A percentile compares a stretch with the other conserved stretches of the same genome.
These are phyloP conservation scores for Candida succiphila DNA, from an alignment of 805 yeast species.

Conservation along the genomic window DNA sequence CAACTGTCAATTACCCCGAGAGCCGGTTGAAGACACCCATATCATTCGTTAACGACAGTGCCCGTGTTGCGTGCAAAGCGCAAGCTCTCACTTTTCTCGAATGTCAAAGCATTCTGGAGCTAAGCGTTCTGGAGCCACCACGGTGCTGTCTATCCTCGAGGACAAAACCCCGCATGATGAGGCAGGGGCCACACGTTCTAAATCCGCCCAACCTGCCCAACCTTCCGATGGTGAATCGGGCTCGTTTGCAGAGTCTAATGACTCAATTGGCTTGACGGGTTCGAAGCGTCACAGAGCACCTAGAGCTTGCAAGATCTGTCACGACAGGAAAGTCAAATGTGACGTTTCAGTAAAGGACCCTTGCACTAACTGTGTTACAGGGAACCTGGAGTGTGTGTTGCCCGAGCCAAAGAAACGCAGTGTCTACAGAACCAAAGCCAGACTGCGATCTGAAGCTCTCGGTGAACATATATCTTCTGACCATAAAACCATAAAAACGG, in stretches of 20 bases:
- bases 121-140: constrained; percentile 20
- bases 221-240: constrained; percentile 11
- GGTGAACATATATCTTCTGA: neutral
- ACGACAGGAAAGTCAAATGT: constrained; percentile 73
- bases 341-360: constrained; percentile 53
- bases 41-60: too few species aligned
- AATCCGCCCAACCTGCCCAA: too few species aligned
- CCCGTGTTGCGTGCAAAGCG: too few species aligned
- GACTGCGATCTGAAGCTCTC: neutral
- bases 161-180: too few species aligned
- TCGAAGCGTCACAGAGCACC: constrained; percentile 55
- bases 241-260: constrained; percentile 7
- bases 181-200: too few species aligned
- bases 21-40: too few species aligned
- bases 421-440: neutral
- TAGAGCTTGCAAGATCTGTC: constrained; percentile 71
- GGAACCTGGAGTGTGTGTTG: constrained; percentile 60
- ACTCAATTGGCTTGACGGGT: constrained; percentile 1
- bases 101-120: too few species aligned
- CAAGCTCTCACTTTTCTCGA: too few species aligned
- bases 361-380: constrained; percentile 63
- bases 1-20: too few species aligned
- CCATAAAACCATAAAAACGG: neutral
- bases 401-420: constrained; percentile 32
- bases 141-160: too few species aligned